Percentiles rank a stretch among this genome's conserved stretches.
Conservation (phyloP, 2,329 filamentous ascomycete species). For the Conoideocrella luteorostrata region DNA sequence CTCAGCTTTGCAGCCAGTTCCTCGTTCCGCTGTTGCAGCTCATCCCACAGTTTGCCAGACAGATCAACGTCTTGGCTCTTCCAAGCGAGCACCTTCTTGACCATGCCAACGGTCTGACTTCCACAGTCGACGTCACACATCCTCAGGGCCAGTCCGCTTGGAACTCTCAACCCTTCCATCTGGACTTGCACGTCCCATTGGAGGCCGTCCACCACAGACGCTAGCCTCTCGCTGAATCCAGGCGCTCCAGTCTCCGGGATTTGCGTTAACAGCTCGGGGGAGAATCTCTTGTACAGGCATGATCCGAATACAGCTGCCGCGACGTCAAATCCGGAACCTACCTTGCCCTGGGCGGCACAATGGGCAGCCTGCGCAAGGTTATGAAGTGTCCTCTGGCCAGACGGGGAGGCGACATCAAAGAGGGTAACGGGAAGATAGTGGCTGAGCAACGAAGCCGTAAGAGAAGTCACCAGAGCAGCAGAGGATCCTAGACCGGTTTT, state of each 20-base stretch:
- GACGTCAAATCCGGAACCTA: conserved; percentile 93
- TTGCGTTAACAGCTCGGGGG: conserved; percentile 62
- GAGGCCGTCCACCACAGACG: conserved; percentile 57
- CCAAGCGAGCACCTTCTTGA: conserved; percentile 86
- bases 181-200: conserved; percentile 76
- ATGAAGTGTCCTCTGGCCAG: conserved; percentile 62
- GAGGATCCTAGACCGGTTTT: conserved; percentile 96
- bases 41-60: conserved; percentile 67
- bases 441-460: conserved; percentile 70
- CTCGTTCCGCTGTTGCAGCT: conserved; percentile 69
- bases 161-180: conserved; percentile 65
- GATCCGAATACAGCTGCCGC: conserved; percentile 89
- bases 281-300: conserved; percentile 89
- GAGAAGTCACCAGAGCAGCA: conserved; percentile 83
- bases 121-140: conserved; percentile 98
- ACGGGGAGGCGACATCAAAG: conserved; percentile 51
- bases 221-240: conserved; percentile 61
- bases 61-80: conserved; percentile 54
- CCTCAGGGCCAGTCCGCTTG: conserved; percentile 66
- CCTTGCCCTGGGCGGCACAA: conserved; percentile 93
- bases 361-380: conserved; percentile 92
- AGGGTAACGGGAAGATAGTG: conserved; percentile 58
- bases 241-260: conserved; percentile 61
- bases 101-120: conserved; percentile 90
- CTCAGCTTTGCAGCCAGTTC: conserved; percentile 59